Conservation (phyloP, 768 basidiomycete species). For the Amanita rimosa region DNA sequence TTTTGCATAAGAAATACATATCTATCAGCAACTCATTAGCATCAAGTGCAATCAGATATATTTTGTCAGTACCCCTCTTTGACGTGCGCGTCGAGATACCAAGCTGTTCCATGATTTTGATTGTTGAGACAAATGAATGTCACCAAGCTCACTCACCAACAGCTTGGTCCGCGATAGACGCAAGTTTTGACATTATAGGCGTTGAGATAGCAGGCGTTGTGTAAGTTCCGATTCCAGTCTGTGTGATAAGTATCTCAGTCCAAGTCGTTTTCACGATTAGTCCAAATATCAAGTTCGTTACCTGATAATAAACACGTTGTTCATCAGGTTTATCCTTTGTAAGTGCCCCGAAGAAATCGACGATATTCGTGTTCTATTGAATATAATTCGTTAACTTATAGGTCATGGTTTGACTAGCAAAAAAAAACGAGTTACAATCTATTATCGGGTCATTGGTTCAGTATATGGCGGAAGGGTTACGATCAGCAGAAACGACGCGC, state of each 20-base stretch:
- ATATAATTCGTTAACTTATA: no score
- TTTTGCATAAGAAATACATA: slow-evolving; percentile 7
- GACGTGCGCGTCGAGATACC: slow-evolving; percentile 41
- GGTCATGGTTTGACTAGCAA: no score
- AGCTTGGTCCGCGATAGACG: slow-evolving; percentile 17
- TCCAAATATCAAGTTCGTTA: background rate
- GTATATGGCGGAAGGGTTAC: no score
- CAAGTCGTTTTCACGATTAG: background rate
- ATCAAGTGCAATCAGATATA: background rate
- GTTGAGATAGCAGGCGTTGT: slow-evolving; percentile 19
- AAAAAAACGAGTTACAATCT: no score
- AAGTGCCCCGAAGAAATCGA: slow-evolving; percentile 24
- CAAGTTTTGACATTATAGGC: slow-evolving; percentile 29
- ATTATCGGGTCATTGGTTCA: no score
- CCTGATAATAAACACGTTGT: slow-evolving; percentile 27
- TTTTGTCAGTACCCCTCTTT: slow-evolving; percentile 20
- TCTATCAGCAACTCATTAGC: background rate
- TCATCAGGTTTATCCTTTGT: slow-evolving; percentile 22
- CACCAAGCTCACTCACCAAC: background rate
- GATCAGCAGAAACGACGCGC: no score
- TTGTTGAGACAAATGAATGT: background rate
- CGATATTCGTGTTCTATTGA: slow-evolving; percentile 27
- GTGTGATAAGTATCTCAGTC: background rate
- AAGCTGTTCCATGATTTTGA: slow-evolving; percentile 29
- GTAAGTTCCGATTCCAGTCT: background rate